Conservation (phyloP, 129 eudicot species). For the Lactuca sativa region DNA sequence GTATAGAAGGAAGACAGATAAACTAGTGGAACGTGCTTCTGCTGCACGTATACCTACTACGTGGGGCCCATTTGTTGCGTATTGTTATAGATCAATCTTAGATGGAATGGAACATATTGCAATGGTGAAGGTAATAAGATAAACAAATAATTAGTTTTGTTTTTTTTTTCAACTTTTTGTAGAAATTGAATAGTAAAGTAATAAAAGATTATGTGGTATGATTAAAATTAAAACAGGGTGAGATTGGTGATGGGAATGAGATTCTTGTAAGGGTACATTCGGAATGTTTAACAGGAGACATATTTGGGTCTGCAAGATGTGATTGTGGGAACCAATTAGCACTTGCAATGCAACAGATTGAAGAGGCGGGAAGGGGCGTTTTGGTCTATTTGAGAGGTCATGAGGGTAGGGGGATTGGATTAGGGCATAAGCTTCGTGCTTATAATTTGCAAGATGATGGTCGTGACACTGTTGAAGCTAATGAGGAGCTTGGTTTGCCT, state of each 20-base stretch:
- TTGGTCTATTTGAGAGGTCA: conserved; percentile 65
- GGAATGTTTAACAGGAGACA: conserved; percentile 89
- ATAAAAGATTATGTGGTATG: not conserved
- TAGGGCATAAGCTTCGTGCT: conserved; percentile 98
- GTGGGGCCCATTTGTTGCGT: conserved; percentile 92
- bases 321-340: conserved; percentile 92
- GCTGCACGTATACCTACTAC: conserved; percentile 91
- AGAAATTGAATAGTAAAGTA: not conserved
- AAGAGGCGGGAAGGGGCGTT: conserved; percentile 56
- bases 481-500: conserved; percentile 94
- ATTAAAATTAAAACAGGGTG: conserved; percentile 37
- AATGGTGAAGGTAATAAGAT: conserved; percentile 70
- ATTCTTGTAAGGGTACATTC: conserved; percentile 63
- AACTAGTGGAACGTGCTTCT: conserved; percentile 77
- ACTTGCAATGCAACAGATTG: conserved; percentile 69
- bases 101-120: conserved; percentile 99
- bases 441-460: conserved; percentile 96
- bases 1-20: conserved; percentile 87
- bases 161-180: not conserved
- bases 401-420: conserved; percentile 96
- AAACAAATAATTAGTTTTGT: too few relatives aligned
- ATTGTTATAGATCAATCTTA: conserved; percentile 73
- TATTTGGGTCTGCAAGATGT: conserved; percentile 98
- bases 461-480: conserved; percentile 97
- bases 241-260: conserved; percentile 52